phyloP scores from a whole-genome alignment of 345 rosid genomes.

The Aethionema arabicum region DNA sequence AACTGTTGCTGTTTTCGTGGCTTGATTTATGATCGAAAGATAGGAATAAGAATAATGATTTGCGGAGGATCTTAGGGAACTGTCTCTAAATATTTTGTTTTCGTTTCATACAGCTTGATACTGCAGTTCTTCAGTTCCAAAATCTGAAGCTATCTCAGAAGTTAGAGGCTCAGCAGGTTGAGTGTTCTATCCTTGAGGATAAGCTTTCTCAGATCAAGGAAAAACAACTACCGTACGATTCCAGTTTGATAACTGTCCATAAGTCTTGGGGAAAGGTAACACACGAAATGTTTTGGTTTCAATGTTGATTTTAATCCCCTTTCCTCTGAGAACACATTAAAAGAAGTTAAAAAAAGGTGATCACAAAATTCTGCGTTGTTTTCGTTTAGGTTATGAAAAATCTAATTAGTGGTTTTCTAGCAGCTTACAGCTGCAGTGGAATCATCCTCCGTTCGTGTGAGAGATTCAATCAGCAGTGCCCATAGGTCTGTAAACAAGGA shows the following conservation, averaged over 20 bases:
- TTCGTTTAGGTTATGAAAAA: neutral
- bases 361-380: neutral
- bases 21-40: neutral
- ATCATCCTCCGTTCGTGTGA: constrained; percentile 48
- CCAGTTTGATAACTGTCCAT: constrained; percentile 57
- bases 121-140: constrained; percentile 78
- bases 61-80: neutral
- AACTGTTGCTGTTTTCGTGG: constrained; percentile 5
- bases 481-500: constrained; percentile 31
- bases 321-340: neutral
- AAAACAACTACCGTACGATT: constrained; percentile 55
- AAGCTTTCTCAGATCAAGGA: constrained; percentile 53
- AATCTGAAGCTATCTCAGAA: constrained; percentile 86
- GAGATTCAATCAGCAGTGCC: constrained; percentile 45
- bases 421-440: constrained; percentile 68
- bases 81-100: constrained; percentile 1
- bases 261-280: constrained; percentile 77
- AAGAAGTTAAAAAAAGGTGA: neutral
- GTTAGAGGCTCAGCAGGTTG: constrained; percentile 80
- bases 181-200: constrained; percentile 61
- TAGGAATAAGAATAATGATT: constrained; percentile 15
- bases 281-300: constrained; percentile 9
- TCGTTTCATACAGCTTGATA: constrained; percentile 55
- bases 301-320: neutral
- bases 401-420: constrained; percentile 35